Evolutionary conservation across 768 basidiomycete genomes (phyloP), one percentile per base, ranked within the genome.

Genomic region (Tubosaeta sp.): DNA sequence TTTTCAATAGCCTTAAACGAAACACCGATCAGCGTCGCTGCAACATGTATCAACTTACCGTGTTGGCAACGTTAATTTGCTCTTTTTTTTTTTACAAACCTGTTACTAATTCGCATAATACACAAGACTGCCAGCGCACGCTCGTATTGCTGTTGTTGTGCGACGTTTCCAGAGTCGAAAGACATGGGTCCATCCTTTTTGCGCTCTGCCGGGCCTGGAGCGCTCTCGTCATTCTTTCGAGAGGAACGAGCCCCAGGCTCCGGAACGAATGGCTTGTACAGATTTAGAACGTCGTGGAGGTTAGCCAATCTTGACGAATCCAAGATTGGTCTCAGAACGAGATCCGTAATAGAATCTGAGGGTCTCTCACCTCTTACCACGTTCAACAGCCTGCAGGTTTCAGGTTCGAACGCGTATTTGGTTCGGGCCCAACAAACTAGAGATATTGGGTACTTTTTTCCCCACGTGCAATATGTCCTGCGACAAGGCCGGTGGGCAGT

Each of bases 381-480:
- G 17, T 46, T 47, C 22, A 22, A 22, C 63, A 57, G 55, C 48
- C 42, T 53, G 44, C 54, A 47, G 25, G 55, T 64, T 64, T 60
- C 52, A 56, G 33, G 46, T 57, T 41, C 13, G 8, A 37, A 16
- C 35, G 8, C 19, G 29, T 41, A 45, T 53, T 51, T 38, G 16
- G 22, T 45, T 43, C 48, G 17, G 38, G 48, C 46, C 53, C 47
- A 56, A 64, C 61, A 26, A 63, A 68, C 67, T 38, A 48, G 56
- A 60, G 61, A 39, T 8, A 38, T 17, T 61, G 67, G 62, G 59
- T 22, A 22, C 22, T 22, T 54, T 42, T 66, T 37, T 55, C 60
- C 48, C 53, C 66, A 58, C 65, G 65, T 61, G 65, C 66, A 57
- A 44, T 56, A 56, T 58, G 64, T 68, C 57, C 60, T 64, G 64